Evolutionary conservation across 306 rosid species (phyloP), one percentile per base, ranked within the genome.

Genomic region (Glycine latifolia): DNA sequence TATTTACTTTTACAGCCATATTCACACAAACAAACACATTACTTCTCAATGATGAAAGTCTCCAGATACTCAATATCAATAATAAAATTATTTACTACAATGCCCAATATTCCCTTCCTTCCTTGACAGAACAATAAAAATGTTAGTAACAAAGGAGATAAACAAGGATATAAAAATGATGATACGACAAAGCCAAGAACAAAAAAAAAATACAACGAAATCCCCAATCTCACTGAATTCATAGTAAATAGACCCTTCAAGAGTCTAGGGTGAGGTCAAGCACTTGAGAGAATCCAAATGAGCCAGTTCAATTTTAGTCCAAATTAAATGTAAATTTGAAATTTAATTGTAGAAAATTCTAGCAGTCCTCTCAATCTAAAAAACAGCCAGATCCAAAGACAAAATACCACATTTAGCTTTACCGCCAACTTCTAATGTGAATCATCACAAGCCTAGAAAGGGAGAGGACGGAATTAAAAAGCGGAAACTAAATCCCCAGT

Each of bases 241-340:
- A 33, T 47, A 2, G 26, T 37, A 79, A 37, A 26, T 26, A 26
- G 31, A 1, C 31, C 1, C 31, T 26, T 26, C 31, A 26, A 26
- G 77, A 44, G 69, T 10, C 60, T 55, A 39, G 9, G 73, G 13
- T 75, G 9, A 54, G 83, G 62, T 35, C 78, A 20, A 60, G 62
- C 39, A 69, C 49, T 58, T 6, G 15, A 6, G 50, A 13, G 7
- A 31, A 69, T 5, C 17, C 71, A 79, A 69, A 70, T 55, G 41
- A 47, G 26, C 33, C 54, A 12, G 60, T 62, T 16, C 26, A 14
- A n/a, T 50, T 61, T 39, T 33, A 50, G 50, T 47, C 67, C 15
- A 41, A 65, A 74, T 8, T 62, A 62, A 52, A 65, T 1, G 2
- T 3, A 20, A 68, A 63, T 20, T 10, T 14, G n/a, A 5, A 74